phyloP scores from a whole-genome alignment of 352 stramenopile species.

The Phytophthora kernoviae region DNA sequence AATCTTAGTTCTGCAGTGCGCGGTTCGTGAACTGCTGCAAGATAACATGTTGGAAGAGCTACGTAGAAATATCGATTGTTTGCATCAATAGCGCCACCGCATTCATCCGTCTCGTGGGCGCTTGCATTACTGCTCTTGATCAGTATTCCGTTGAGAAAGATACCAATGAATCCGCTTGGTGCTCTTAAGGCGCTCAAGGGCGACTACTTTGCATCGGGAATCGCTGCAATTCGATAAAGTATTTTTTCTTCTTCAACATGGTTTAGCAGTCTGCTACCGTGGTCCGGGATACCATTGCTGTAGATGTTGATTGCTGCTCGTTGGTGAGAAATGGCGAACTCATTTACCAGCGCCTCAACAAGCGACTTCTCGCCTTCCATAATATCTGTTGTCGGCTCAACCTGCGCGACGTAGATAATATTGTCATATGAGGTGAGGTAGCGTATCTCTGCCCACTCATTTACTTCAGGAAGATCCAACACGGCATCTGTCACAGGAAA shows the following conservation, averaged over 20 bases:
- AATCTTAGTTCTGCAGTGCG: not conserved
- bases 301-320: conserved; percentile 52
- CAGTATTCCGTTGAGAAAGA: conserved; percentile 70
- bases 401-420: conserved; percentile 54
- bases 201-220: conserved; percentile 46
- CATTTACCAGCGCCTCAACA: conserved; percentile 23
- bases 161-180: conserved; percentile 39
- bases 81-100: conserved; percentile 54
- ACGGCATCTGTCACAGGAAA: conserved; percentile 51
- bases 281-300: conserved; percentile 65
- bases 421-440: conserved; percentile 37
- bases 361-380: conserved; percentile 7
- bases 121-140: conserved; percentile 39
- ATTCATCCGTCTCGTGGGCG: conserved; percentile 34
- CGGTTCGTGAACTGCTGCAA: conserved; percentile 18
- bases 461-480: conserved; percentile 68
- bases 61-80: conserved; percentile 59
- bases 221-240: conserved; percentile 65
- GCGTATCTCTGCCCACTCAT: conserved; percentile 61
- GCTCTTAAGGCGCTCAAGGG: conserved; percentile 18
- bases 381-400: conserved; percentile 44
- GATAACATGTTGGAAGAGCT: conserved; percentile 44
- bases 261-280: conserved; percentile 24
- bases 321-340: conserved; percentile 53
- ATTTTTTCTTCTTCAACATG: conserved; percentile 39